phyloP scores from a whole-genome alignment of 2,329 filamentous ascomycete species.

The Monosporascus ibericus region DNA sequence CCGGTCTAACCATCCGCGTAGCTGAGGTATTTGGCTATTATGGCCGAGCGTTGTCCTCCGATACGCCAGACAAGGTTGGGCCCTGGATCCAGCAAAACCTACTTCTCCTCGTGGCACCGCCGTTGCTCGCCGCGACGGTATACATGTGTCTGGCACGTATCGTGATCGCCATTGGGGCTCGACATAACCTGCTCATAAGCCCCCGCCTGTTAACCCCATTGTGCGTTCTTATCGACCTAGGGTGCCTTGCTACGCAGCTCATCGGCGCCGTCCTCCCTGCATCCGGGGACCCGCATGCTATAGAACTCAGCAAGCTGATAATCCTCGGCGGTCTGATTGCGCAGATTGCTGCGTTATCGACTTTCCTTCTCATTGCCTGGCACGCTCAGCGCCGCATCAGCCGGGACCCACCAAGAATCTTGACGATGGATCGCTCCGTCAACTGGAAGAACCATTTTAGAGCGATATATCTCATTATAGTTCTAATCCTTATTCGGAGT shows the following conservation, averaged over 20 bases:
- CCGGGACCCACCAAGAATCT: not conserved
- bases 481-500: not conserved
- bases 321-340: not conserved
- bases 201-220: not conserved
- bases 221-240: not conserved
- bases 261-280: not conserved
- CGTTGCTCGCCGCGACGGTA: not conserved
- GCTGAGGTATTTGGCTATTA: constrained; percentile 3
- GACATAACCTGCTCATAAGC: not conserved
- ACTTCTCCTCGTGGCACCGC: not conserved
- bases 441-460: not conserved
- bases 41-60: not conserved
- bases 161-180: not conserved
- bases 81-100: not conserved
- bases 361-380: not conserved
- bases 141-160: not conserved
- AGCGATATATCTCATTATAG: not conserved
- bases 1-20: not conserved
- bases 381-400: not conserved
- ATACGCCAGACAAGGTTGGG: not conserved
- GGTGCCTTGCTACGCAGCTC: not conserved
- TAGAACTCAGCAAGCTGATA: not conserved
- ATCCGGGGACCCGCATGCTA: not conserved
- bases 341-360: not conserved
- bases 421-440: not conserved